Evolutionary conservation across 208 protist genomes (phyloP), one percentile per base, ranked within the genome.

Genomic region (Phytomonas serpens): DNA sequence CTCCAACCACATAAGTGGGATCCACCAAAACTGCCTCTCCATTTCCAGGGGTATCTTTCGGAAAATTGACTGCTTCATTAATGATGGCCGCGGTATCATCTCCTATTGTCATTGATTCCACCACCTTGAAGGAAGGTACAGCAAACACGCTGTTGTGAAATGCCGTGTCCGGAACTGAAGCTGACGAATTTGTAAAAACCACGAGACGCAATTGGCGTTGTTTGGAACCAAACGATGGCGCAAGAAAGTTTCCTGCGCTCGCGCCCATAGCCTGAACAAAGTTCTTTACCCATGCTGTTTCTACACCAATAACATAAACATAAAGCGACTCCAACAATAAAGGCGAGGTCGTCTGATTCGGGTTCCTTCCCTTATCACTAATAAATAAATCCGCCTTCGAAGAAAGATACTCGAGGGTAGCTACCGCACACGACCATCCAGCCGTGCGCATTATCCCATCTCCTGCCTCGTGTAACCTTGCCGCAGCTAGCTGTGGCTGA

Each of bases 401-500:
- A 47, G 61, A 71, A 33, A 89, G 37, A 72, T 89, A 84, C 32
- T 83, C 76, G 23, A 80, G 63, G 23, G 86, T 23, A 0, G 76
- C 79, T 4, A 74, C 77, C 14, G 74, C 75, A 52, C 38, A 83
- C 4, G 78, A 77, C 69, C 69, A 77, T 16, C 74, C 76, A 4
- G 32, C 19, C 37, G 51, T 77, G 30, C 29, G 71, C 16, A 47
- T 29, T 23, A 10, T 38, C 3, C 47, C 69, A n/a, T 38, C 30
- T 37, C 65, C 23, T 33, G 47, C 16, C 68, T 77, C 40, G 19
- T 42, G 9, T 34, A 61, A 13, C 7, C 61, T 10, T 13, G 29
- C 61, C 30, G 30, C 14, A 31, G 61, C 16, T 13, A 34, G 19
- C 61, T 29, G 61, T 34, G 61, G 11, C 19, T 31, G 30, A 14